A percentile compares a stretch with the other conserved stretches of the same genome.
Conservation (phyloP, 306 rosid species). For the Fragaria vesca region DNA sequence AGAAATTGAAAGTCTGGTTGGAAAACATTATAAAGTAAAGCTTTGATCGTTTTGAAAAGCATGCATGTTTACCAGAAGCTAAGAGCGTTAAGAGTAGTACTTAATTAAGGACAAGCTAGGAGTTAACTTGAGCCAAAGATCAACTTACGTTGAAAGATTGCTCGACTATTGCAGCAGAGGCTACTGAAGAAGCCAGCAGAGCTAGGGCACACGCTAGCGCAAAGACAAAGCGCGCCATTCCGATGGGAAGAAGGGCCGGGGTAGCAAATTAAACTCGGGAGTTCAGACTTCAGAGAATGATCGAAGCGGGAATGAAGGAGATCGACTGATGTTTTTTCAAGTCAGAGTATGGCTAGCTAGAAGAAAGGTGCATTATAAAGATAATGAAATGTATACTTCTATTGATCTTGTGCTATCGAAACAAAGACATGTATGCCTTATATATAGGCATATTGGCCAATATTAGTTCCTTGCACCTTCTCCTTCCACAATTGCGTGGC, state of each 20-base stretch:
- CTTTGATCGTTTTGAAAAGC: background rate
- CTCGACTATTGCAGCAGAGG: conserved; percentile 50
- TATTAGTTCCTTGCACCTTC: background rate
- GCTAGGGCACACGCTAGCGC: conserved; percentile 28
- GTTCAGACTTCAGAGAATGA: background rate
- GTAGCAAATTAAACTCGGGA: no score
- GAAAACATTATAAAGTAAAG: background rate
- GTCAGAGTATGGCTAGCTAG: background rate
- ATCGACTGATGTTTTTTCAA: no score
- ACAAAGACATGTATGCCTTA: background rate
- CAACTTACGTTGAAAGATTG: conserved; percentile 42
- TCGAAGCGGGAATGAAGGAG: background rate
- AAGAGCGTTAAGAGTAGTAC: background rate
- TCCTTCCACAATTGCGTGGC: background rate
- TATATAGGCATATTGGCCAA: background rate
- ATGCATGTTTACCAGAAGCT: background rate
- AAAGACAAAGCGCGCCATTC: conserved; percentile 32
- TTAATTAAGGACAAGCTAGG: background rate
- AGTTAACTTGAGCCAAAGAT: background rate
- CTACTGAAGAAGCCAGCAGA: conserved; percentile 37
- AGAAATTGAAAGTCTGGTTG: background rate
- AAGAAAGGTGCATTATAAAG: background rate
- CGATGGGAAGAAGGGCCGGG: background rate
- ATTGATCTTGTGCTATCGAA: background rate
- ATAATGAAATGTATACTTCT: background rate